Conservation (phyloP, 108 stramenopile genomes). For the Discostella stelligeroides region DNA sequence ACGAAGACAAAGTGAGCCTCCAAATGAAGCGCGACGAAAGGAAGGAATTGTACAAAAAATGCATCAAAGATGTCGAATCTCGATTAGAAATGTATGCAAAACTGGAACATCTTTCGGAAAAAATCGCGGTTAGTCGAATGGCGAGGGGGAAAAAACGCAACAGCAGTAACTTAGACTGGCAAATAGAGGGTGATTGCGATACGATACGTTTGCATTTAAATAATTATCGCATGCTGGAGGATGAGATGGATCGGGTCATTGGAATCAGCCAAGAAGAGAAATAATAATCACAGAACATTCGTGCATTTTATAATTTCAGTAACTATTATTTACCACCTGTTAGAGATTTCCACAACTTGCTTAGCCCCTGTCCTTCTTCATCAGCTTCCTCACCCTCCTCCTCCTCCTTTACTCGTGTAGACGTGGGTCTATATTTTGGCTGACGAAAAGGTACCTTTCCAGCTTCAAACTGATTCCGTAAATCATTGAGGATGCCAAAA, state of each 20-base stretch:
- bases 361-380: constrained; percentile 46
- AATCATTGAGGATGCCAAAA: constrained; percentile 96
- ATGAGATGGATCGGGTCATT: not conserved
- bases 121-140: not conserved
- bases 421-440: constrained; percentile 42
- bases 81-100: not conserved
- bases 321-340: constrained; percentile 45
- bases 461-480: constrained; percentile 86
- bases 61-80: not conserved
- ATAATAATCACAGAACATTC: not conserved
- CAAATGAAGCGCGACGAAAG: too few relatives aligned
- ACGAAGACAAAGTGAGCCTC: too few relatives aligned
- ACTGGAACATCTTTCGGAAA: not conserved
- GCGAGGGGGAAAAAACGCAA: not conserved
- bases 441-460: constrained; percentile 81
- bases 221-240: constrained; percentile 13
- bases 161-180: too few relatives aligned
- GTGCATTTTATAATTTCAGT: not conserved
- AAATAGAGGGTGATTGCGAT: not conserved
- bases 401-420: constrained; percentile 34
- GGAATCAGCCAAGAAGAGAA: not conserved
- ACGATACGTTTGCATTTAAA: constrained; percentile 3
- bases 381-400: constrained; percentile 1
- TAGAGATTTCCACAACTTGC: constrained; percentile 60
- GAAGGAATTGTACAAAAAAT: too few relatives aligned